A percentile compares a stretch with the other conserved stretches of the same genome.
Evolutionary conservation across 305 asterid species (phyloP).

Genomic region (Fraxinus greggii): DNA sequence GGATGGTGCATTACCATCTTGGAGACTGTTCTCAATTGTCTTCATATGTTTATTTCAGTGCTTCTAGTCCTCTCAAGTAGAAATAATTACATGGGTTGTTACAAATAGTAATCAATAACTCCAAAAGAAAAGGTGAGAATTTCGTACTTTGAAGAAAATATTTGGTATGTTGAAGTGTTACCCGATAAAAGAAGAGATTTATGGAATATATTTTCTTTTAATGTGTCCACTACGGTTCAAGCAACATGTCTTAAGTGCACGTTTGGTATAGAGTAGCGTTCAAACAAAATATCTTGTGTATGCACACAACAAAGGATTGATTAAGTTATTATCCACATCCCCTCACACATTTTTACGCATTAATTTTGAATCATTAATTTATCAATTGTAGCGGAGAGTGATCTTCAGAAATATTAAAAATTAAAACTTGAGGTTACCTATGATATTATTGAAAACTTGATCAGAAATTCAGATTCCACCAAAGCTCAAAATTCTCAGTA

Average conservation of each 20-base stretch:
- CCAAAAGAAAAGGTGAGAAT: background rate
- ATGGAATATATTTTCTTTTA: background rate
- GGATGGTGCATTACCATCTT: background rate
- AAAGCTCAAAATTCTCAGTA: background rate
- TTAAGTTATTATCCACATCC: background rate
- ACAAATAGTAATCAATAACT: background rate
- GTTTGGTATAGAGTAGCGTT: background rate
- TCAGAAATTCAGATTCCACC: background rate
- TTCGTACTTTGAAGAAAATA: background rate
- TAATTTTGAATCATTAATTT: background rate
- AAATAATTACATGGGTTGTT: background rate
- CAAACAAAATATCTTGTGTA: background rate
- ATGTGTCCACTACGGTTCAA: background rate
- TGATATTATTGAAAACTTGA: background rate
- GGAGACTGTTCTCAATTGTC: background rate
- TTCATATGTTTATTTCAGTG: background rate
- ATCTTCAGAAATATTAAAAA: background rate
- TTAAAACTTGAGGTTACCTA: background rate
- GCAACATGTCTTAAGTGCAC: background rate
- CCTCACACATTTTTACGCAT: background rate
- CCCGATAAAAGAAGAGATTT: background rate
- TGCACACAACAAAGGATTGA: background rate
- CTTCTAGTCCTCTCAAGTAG: background rate
- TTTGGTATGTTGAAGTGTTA: background rate
- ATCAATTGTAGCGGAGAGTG: background rate